Conservation (phyloP, 257 asterid species). For the Solanum pimpinellifolium region DNA sequence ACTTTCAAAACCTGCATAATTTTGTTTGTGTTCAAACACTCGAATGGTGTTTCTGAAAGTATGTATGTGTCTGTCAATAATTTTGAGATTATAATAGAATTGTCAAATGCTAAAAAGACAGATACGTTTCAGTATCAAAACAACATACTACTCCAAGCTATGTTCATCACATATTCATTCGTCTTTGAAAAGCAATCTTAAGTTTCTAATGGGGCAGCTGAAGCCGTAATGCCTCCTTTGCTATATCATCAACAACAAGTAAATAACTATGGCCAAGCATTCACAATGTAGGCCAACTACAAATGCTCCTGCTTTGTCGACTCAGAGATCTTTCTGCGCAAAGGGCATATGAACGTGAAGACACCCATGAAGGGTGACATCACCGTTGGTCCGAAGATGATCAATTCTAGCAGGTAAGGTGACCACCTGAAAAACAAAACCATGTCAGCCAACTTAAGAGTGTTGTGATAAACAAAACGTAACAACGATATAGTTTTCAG, state of each 20-base stretch:
- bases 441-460: neutral
- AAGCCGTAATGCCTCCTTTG: neutral
- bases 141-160: neutral
- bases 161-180: neutral
- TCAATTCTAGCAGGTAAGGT: slow-evolving; percentile 64
- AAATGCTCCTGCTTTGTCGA: neutral
- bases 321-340: slow-evolving; percentile 27
- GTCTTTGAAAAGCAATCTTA: neutral
- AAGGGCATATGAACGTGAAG: slow-evolving; percentile 69
- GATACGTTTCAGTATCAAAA: neutral
- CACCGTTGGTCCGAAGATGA: slow-evolving; percentile 71
- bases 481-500: neutral
- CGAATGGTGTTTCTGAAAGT: too few relatives aligned
- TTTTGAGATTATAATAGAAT: neutral
- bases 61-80: neutral
- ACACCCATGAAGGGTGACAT: slow-evolving; percentile 70
- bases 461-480: neutral
- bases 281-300: neutral
- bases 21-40: too few relatives aligned
- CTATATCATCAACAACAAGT: neutral
- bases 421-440: slow-evolving; percentile 32
- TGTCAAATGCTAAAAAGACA: neutral
- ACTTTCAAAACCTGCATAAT: too few relatives aligned
- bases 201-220: neutral
- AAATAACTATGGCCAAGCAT: neutral